These are phyloP conservation scores for Fusarium incarnatum DNA, from an alignment of 2,329 filamentous ascomycete genomes.

Conservation along the genomic window DNA sequence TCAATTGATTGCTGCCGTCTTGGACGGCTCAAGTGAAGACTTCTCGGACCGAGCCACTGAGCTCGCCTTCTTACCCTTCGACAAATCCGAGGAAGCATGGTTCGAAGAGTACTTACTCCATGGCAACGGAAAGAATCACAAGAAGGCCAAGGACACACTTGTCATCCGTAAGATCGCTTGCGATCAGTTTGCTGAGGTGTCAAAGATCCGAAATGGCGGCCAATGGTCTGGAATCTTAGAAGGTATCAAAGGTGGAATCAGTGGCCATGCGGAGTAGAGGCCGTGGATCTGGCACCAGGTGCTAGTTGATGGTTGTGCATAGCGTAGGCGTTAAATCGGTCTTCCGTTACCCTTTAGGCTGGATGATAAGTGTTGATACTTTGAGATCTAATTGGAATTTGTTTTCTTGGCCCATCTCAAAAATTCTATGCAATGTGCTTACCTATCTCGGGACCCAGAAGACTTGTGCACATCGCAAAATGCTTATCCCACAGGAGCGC, in stretches of 20 bases:
- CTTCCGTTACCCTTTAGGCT: neutral
- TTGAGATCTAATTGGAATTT: neutral
- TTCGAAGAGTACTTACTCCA: conserved; percentile 75
- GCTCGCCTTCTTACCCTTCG: conserved; percentile 79
- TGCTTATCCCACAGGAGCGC: too few species aligned
- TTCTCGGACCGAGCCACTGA: conserved; percentile 71
- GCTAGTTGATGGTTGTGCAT: conserved; percentile 27
- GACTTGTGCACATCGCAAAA: neutral
- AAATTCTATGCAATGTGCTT: too few species aligned
- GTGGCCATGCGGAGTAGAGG: conserved; percentile 48
- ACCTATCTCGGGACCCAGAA: too few species aligned
- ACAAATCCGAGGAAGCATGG: conserved; percentile 76
- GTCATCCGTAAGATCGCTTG: conserved; percentile 79
- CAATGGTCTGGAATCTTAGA: conserved; percentile 64
- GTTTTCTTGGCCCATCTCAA: neutral
- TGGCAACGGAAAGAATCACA: conserved; percentile 73
- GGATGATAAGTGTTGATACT: neutral
- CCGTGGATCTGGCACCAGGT: neutral
- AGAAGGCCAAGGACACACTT: conserved; percentile 77
- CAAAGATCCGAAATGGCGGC: conserved; percentile 57
- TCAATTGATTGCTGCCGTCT: conserved; percentile 70
- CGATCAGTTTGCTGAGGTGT: conserved; percentile 66
- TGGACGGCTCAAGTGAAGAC: conserved; percentile 57
- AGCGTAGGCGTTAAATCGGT: conserved; percentile 40
- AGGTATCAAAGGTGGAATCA: conserved; percentile 61